Base-by-base conservation (phyloP, 2,329 filamentous ascomycete species). In the Curvularia sp. region DNA sequence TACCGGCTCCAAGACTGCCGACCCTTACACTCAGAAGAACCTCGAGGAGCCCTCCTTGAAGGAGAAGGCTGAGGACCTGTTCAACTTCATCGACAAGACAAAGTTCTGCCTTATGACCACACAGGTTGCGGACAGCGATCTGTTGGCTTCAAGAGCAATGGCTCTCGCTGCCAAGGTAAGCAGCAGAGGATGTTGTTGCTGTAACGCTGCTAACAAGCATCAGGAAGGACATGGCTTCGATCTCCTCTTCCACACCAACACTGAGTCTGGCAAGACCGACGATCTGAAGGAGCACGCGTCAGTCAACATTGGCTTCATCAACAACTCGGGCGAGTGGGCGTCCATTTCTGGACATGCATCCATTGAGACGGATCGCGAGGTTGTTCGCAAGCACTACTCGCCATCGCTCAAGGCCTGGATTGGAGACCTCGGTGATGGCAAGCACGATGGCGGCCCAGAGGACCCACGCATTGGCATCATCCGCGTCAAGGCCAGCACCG, bases 91-190 rank as follows among this genome's bases (percentile, higher is more conserved):
- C 73, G 83, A 85, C 38, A 82, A 84, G 62, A 85, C 84, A 81
- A 96, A 96, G 79, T 96, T 92, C 75, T 91, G 90, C 77, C 91
- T 96, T 89, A 88, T 96, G 87, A 95, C 92, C 8, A 96, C 93
- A 22, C 84, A 88, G 49, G 87, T 89, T 49, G 81, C 84, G 2
- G 81, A 84, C 35, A 85, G 83, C 0, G 89, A 88, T 12, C 83
- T 88, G 49, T 81, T 97, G 13, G 88, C 89, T 4, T 93, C 89
- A n/a, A 84, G 93, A 64, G 92, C 89, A 76, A 96, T 97, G 93
- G 91, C 91, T 5, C 77, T 96, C 13, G 91, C 91, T 15, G 91
- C 86, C 13, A 90, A 89, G 78, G 91, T 93, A 81, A 31, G 80
- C 47, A 18, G 39, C 8, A 9, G 2, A 1, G 9, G 18, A 41